Evolutionary conservation across 257 asterid species (phyloP), one percentile per base, ranked within the genome.

Genomic region (Plantago elongata): DNA sequence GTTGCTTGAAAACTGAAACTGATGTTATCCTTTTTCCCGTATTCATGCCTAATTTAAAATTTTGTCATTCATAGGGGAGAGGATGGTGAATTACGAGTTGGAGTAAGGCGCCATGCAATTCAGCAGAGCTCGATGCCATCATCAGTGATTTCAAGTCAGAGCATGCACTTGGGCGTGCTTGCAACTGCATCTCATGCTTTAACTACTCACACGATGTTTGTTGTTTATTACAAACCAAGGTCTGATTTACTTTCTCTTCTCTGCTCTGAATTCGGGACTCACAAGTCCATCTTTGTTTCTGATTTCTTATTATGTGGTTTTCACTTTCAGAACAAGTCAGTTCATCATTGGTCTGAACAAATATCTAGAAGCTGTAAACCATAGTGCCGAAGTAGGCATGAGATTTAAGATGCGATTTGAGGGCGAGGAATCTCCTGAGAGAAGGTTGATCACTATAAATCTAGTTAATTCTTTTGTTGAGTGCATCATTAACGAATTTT

Each of bases 141-240:
- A 7, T 85, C 96, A 0, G 89, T 88, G 68, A 88, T 88, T 57
- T 88, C 96, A 55, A 88, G 96, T 58, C 96, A 85, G 59, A 85
- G 94, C 79, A 85, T 88, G 91, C 96, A 88, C 62, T 65, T 88
- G 51, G 96, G 96, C 62, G 89, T 88, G 47, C 90, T 88, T 61
- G 96, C 96, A 51, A 85, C 94, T 46, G 96, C 94, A 30, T 83
- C 89, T 51, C 94, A 88, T 70, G 94, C 96, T 9, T 74, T 88
- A 46, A 42, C 67, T 29, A 81, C 91, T 17, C 82, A 66, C 57
- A 81, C 94, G 14, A 2, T 71, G 45, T 88, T 88, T 69, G 87
- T 83, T 71, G 94, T 88, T 69, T 83, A 77, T 63, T 88, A 88
- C 84, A 88, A 88, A 66, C 96, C 96, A 51, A 88, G 94, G 96